Percentiles rank a stretch among this genome's conserved stretches.
These are phyloP conservation scores for Aspergillus caelatus DNA, from an alignment of 2,329 filamentous ascomycete species.

Conservation along the genomic window DNA sequence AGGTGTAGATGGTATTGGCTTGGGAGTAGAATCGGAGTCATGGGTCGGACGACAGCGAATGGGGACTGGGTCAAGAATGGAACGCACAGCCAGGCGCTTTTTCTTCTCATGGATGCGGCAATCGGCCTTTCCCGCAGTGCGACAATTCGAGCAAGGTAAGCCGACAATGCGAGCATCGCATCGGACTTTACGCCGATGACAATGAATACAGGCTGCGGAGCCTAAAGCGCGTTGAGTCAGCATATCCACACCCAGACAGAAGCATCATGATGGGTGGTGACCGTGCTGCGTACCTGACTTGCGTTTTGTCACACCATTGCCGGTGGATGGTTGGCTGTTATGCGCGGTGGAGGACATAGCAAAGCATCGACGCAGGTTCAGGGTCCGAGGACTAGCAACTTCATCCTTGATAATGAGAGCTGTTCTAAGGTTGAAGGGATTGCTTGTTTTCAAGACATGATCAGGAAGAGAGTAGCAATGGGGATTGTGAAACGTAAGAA, in stretches of 20 bases:
- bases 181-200: slow-evolving; percentile 55
- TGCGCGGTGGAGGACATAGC: slow-evolving; percentile 43
- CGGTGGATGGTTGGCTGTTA: slow-evolving; percentile 34
- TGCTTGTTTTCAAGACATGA: slow-evolving; percentile 10
- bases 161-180: slow-evolving; percentile 54
- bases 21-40: slow-evolving; percentile 25
- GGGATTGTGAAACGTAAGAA: slow-evolving; percentile 1
- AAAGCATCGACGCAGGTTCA: slow-evolving; percentile 26
- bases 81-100: slow-evolving; percentile 48
- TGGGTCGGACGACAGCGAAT: slow-evolving; percentile 46
- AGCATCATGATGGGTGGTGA: slow-evolving; percentile 2
- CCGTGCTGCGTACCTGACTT: slow-evolving; percentile 36
- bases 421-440: neutral
- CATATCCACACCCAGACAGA: neutral
- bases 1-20: slow-evolving; percentile 23
- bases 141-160: slow-evolving; percentile 54
- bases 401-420: slow-evolving; percentile 12
- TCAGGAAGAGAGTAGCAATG: neutral
- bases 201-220: slow-evolving; percentile 52
- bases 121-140: slow-evolving; percentile 43
- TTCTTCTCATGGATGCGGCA: slow-evolving; percentile 56
- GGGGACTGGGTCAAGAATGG: slow-evolving; percentile 49
- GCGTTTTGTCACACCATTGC: slow-evolving; percentile 42
- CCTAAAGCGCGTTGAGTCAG: slow-evolving; percentile 26
- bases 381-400: slow-evolving; percentile 18